Evolutionary conservation across 805 yeast genomes (phyloP), one percentile per base, ranked within the genome.

Genomic region (Hanseniaspora lindneri): DNA sequence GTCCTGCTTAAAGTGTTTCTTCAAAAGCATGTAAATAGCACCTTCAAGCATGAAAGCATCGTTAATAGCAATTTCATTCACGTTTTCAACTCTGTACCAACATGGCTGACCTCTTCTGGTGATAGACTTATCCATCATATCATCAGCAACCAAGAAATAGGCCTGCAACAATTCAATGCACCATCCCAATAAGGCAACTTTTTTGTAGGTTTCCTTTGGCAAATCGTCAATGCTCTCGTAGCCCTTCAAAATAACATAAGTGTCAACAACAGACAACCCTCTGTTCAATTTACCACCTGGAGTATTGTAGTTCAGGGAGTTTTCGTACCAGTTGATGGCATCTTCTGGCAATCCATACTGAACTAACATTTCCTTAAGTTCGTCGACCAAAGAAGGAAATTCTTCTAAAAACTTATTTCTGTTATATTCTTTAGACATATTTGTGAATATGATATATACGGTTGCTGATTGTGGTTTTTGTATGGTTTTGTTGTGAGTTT

Each of bases 31-130:
- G 68, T 92, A 92, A 57, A 92, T 87, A 40, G 95, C 86, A 51
- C 89, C 94, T 68, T 92, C 98, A 56, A 92, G 74, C 92, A 92
- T 85, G 66, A 92, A 92, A 3, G 98, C 78, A 63, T 92, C 99
- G 62, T 92, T 92, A 66, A 92, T 92, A 52, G 99, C 98, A 62
- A 92, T 81, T 63, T 86, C 86, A 35, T 84, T 85, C 52, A 92
- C 96, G 34, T 77, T 77, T 55, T 75, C 78, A 30, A 69, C 74
- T 61, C 73, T 78, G 72, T 87, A 92, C 98, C 98, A 92, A 68
- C 98, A 92, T 55, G 96, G 92, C 68, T 89, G 96, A 52, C 96
- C 98, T 66, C 98, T 81, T 74, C 98, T 83, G 36, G 98, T 92
- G 65, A 85, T 82, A 29, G 95, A 83, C 56, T 79, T 77, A 66